Percentiles rank a stretch among this genome's conserved stretches.
These are phyloP conservation scores for Cryoendolithus antarcticus DNA, from an alignment of 2,329 filamentous ascomycete species.

Conservation along the genomic window DNA sequence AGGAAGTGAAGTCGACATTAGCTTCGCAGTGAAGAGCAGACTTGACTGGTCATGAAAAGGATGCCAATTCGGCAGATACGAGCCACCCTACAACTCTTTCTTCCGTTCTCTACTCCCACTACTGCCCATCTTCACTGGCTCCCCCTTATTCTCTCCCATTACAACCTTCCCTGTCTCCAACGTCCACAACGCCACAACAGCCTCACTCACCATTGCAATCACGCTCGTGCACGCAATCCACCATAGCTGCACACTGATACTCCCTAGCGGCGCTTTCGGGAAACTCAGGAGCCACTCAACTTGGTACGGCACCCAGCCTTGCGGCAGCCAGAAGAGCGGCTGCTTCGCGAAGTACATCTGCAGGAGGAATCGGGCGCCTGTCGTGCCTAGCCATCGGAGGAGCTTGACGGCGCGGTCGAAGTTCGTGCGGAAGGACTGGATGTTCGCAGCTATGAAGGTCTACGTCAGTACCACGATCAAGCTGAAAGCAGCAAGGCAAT, in stretches of 20 bases:
- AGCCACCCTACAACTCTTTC: slow-evolving; percentile 15
- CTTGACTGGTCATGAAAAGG: no score
- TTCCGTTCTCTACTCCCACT: slow-evolving; percentile 8
- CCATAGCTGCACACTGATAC: slow-evolving; percentile 91
- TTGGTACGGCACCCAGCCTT: slow-evolving; percentile 85
- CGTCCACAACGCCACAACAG: slow-evolving; percentile 40
- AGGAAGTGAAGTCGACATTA: no score
- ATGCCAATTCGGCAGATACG: no score
- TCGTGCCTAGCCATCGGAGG: slow-evolving; percentile 67
- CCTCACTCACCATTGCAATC: slow-evolving; percentile 58
- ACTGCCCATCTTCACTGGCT: slow-evolving; percentile 13
- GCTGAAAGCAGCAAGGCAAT: background rate
- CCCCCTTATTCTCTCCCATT: slow-evolving; percentile 12
- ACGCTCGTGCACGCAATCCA: slow-evolving; percentile 71
- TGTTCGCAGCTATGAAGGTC: slow-evolving; percentile 9
- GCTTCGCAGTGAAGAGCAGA: no score
- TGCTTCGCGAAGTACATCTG: slow-evolving; percentile 83
- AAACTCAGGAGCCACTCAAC: slow-evolving; percentile 89
- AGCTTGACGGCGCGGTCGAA: slow-evolving; percentile 65
- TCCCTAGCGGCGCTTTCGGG: slow-evolving; percentile 76
- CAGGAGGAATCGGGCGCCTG: slow-evolving; percentile 68
- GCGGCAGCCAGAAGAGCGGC: slow-evolving; percentile 87
- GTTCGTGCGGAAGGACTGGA: slow-evolving; percentile 33
- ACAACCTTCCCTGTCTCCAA: slow-evolving; percentile 13
- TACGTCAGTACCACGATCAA: background rate